These are phyloP conservation scores for Cercospora nicotianae DNA, from an alignment of 2,329 filamentous ascomycete genomes.

Conservation along the genomic window DNA sequence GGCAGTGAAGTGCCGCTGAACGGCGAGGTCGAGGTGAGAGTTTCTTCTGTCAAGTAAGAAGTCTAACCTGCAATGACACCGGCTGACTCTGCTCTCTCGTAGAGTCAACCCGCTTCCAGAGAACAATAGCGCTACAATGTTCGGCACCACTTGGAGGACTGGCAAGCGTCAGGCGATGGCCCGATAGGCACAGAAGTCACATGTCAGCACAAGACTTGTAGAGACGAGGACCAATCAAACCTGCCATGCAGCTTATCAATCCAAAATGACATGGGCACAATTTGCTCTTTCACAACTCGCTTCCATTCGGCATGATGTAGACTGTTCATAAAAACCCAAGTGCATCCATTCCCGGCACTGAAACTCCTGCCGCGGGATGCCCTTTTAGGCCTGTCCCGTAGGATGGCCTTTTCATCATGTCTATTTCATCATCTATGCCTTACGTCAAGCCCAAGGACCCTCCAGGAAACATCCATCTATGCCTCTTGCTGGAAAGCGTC, in stretches of 20 bases:
- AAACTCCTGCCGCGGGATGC: constrained; percentile 3
- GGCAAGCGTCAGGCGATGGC: neutral
- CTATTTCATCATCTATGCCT: constrained; percentile 14
- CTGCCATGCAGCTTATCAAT: neutral
- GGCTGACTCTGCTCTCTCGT: neutral
- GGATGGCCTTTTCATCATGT: constrained; percentile 2
- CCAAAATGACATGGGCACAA: neutral
- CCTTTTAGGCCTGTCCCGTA: neutral
- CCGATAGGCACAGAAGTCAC: neutral
- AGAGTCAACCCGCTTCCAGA: neutral
- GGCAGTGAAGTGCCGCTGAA: neutral
- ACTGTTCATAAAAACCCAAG: constrained; percentile 16
- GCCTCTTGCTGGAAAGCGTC: constrained; percentile 68
- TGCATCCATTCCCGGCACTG: constrained; percentile 6
- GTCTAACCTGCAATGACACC: neutral
- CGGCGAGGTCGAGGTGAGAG: neutral
- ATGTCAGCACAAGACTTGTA: neutral
- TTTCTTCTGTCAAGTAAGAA: neutral
- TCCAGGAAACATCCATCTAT: constrained; percentile 22
- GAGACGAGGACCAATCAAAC: neutral
- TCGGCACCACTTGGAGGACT: neutral
- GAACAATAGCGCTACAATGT: neutral
- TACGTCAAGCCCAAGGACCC: constrained; percentile 2
- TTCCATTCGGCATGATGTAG: constrained; percentile 17
- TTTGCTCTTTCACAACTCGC: constrained; percentile 8